These are phyloP conservation scores for Capsella bursapastoris DNA, from an alignment of 345 rosid genomes.

Conservation along the genomic window DNA sequence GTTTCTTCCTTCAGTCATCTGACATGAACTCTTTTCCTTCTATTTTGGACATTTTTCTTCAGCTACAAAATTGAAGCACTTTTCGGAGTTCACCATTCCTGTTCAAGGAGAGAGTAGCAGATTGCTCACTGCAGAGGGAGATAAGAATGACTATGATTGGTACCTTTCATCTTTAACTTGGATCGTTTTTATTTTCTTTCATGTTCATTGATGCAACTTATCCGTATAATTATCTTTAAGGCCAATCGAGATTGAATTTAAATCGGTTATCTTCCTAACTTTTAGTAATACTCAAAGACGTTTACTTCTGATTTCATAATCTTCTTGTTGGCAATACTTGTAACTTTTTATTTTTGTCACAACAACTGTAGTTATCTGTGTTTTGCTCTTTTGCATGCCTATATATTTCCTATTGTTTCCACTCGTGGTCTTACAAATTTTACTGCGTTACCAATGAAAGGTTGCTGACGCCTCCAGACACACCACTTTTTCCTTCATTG, in stretches of 20 bases:
- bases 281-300: neutral
- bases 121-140: constrained; percentile 81
- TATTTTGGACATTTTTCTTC: constrained; percentile 34
- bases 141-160: constrained; percentile 99
- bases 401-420: constrained; percentile 1
- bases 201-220: neutral
- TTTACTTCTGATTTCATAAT: constrained; percentile 9
- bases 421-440: constrained; percentile 45
- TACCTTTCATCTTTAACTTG: constrained; percentile 41
- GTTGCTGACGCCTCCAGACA: constrained; percentile 97
- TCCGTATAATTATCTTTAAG: neutral
- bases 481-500: constrained; percentile 94
- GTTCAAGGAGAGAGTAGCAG: constrained; percentile 88
- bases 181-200: constrained; percentile 15
- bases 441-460: constrained; percentile 55
- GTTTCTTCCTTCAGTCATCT: constrained; percentile 18
- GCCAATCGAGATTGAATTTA: neutral
- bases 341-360: neutral
- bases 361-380: neutral
- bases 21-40: constrained; percentile 16
- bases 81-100: constrained; percentile 80
- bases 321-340: constrained; percentile 12
- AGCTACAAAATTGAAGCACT: constrained; percentile 84
- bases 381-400: constrained; percentile 23
- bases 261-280: neutral